Conservation (phyloP, 2,329 filamentous ascomycete species). For the Phyllachora maydis region DNA sequence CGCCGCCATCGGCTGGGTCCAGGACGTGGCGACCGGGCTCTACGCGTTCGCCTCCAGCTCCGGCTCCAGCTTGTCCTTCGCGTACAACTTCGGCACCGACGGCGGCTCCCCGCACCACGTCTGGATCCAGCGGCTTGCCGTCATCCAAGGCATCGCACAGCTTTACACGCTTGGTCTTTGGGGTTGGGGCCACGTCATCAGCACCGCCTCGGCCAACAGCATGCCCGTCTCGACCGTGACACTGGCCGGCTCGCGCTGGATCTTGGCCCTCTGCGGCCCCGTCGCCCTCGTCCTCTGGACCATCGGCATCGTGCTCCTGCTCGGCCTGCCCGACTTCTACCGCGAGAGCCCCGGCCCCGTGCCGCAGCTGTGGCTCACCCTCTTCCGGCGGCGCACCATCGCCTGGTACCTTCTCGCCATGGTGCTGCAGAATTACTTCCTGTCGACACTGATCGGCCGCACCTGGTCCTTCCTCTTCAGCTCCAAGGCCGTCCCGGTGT, state of each 20-base stretch:
- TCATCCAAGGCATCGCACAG: constrained; percentile 46
- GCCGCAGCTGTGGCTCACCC: constrained; percentile 39
- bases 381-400: constrained; percentile 39
- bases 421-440: constrained; percentile 43
- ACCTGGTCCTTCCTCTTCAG: constrained; percentile 45
- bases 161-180: constrained; percentile 41
- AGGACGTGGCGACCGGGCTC: constrained; percentile 36
- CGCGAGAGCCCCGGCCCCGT: constrained; percentile 40
- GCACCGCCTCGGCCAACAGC: constrained; percentile 12
- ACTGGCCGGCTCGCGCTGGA: constrained; percentile 8
- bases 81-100: constrained; percentile 45
- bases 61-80: constrained; percentile 43
- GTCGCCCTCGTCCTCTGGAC: constrained; percentile 34
- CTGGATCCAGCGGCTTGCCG: constrained; percentile 42
- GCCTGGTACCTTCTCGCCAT: constrained; percentile 45
- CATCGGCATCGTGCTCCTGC: constrained; percentile 5
- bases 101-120: constrained; percentile 35
- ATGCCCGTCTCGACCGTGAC: too few relatives aligned
- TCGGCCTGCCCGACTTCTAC: constrained; percentile 40
- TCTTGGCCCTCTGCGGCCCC: constrained; percentile 33
- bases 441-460: constrained; percentile 40
- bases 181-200: constrained; percentile 40
- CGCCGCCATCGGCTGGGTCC: constrained; percentile 22
- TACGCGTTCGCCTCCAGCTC: constrained; percentile 41
- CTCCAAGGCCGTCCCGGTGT: constrained; percentile 28